phyloP scores from a whole-genome alignment of 768 basidiomycete genomes.

The Coprinopsis strossmayeri region DNA sequence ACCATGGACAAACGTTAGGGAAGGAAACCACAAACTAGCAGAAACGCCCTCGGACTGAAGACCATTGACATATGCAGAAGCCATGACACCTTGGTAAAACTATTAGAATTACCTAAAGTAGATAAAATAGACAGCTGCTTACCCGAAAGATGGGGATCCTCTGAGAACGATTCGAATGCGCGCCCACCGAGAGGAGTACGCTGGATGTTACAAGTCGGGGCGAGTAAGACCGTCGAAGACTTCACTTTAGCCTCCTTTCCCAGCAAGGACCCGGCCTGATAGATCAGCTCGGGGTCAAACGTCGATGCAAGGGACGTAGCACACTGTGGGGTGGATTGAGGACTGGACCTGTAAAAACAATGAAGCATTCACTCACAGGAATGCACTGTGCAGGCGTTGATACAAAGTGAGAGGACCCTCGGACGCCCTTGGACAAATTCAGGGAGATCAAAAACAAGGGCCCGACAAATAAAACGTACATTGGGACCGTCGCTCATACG shows the following conservation, averaged over 20 bases:
- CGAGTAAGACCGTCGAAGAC: constrained; percentile 56
- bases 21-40: constrained; percentile 31
- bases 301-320: constrained; percentile 67
- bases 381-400: constrained; percentile 60
- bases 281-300: constrained; percentile 55
- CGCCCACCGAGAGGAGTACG: constrained; percentile 55
- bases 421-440: constrained; percentile 42
- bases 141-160: constrained; percentile 66
- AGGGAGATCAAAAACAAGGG: neutral
- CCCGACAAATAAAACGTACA: constrained; percentile 20
- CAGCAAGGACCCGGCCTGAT: constrained; percentile 50
- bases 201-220: constrained; percentile 74
- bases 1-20: neutral
- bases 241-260: constrained; percentile 62
- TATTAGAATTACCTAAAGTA: neutral
- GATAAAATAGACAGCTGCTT: neutral
- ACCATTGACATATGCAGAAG: constrained; percentile 64
- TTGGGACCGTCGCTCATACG: constrained; percentile 73
- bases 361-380: constrained; percentile 38
- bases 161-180: constrained; percentile 67
- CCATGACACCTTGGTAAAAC: constrained; percentile 39
- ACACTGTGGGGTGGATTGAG: constrained; percentile 32
- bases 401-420: constrained; percentile 61
- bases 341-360: neutral
- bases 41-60: constrained; percentile 61